phyloP scores from a whole-genome alignment of 2,329 filamentous ascomycete species.

The Fusarium sarcochroum region DNA sequence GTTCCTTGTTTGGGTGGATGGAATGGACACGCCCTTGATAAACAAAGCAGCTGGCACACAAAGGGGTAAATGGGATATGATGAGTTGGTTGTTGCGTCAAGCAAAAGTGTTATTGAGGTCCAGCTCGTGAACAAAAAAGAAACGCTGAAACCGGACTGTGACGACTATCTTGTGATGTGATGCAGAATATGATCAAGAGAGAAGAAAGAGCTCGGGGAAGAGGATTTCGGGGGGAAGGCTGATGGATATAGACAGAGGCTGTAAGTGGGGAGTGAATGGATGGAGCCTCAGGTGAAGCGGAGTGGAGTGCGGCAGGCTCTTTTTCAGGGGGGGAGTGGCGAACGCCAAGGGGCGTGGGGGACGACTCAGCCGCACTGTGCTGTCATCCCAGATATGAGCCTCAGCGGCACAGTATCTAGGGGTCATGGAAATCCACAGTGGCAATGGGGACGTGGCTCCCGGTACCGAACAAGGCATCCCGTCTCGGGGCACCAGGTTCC shows the following conservation, averaged over 20 bases:
- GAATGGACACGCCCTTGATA: constrained; percentile 38
- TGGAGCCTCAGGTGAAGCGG: constrained; percentile 40
- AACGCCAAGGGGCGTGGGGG: constrained; percentile 8
- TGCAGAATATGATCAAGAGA: constrained; percentile 6
- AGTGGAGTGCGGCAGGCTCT: constrained; percentile 22
- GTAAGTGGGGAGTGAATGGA: constrained; percentile 29
- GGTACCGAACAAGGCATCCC: constrained; percentile 32
- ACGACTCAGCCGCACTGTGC: constrained; percentile 30
- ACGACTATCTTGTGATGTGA: constrained; percentile 9
- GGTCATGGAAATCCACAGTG: constrained; percentile 35
- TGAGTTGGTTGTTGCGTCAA: constrained; percentile 39
- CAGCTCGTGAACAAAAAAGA: constrained; percentile 33
- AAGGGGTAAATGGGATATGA: constrained; percentile 6
- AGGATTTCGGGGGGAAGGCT: constrained; percentile 37
- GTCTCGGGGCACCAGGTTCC: constrained; percentile 3
- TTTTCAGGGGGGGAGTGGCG: constrained; percentile 15
- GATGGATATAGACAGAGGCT: constrained; percentile 41
- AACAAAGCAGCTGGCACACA: constrained; percentile 36
- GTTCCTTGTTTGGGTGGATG: constrained; percentile 38
- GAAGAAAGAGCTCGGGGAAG: constrained; percentile 26
- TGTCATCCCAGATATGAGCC: not conserved
- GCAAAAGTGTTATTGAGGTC: constrained; percentile 38
- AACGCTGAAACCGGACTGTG: constrained; percentile 14
- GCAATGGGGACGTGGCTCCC: constrained; percentile 12
- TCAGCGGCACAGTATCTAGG: constrained; percentile 21